Evolutionary conservation across 225 moss, liverwort and hornwort species (phyloP).

Genomic region (Climacium dendroides): DNA sequence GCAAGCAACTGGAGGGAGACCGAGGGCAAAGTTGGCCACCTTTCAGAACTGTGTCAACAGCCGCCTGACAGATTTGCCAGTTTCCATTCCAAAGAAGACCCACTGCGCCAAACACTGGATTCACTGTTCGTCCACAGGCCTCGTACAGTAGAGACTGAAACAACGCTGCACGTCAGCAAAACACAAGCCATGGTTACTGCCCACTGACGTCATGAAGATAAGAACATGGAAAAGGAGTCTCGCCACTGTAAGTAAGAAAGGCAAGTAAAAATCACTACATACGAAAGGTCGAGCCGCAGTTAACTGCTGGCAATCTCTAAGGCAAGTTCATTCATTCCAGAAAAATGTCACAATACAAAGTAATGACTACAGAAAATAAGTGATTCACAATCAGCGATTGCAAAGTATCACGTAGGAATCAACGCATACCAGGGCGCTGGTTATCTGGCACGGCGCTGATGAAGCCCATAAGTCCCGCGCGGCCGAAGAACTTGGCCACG

Average conservation of each 20-base stretch:
- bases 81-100: constrained; percentile 52
- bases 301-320: neutral
- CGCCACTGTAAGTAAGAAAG: neutral
- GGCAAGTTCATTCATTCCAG: neutral
- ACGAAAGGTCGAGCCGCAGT: neutral
- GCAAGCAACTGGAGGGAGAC: constrained; percentile 29
- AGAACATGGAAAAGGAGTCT: neutral
- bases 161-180: constrained; percentile 33
- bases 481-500: constrained; percentile 74
- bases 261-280: neutral
- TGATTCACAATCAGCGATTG: neutral
- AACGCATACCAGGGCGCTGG: constrained; percentile 46
- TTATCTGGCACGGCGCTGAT: constrained; percentile 38
- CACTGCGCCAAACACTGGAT: constrained; percentile 66
- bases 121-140: constrained; percentile 65
- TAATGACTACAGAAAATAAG: neutral
- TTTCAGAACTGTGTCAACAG: constrained; percentile 54
- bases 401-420: neutral
- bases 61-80: constrained; percentile 54
- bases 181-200: neutral
- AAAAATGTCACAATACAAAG: neutral
- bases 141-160: constrained; percentile 71
- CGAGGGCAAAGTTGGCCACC: constrained; percentile 31
- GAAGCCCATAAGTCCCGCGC: constrained; percentile 63
- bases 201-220: neutral